Evolutionary conservation across 352 stramenopile species (phyloP), one percentile per base, ranked within the genome.

Genomic region (Phytopythium mirpurense): DNA sequence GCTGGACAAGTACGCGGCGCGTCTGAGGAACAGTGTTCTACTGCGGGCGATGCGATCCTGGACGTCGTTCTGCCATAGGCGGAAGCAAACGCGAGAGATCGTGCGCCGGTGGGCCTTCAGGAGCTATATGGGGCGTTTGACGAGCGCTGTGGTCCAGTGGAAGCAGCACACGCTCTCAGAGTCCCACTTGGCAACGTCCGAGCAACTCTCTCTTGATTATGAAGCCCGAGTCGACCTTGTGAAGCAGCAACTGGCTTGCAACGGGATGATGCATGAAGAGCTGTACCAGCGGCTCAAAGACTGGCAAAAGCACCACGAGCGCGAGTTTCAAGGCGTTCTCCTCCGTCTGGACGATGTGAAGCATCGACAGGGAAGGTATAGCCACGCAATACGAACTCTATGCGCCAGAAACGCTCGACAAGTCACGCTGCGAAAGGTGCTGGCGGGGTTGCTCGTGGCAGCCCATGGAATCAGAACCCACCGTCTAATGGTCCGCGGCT

Each of bases 51-150:
- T 77, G 26, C 41, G 18, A 6, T 57, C 49, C 31, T 81, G 71
- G 71, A 23, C 45, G 5, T 26, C 40, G 21, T 76, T 65, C 46
- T 42, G 59, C 1, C 21, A 45, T 1, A 51, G 42, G 15, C 55
- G 60, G 18, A 63, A 63, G 23, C 26, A 47, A 0, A 61, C 76
- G 21, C 48, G 63, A 16, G 59, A 68, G 19, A 46, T 83, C 7
- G 37, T 72, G 1, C 37, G 34, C 2, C 56, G 62, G 14, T 73
- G 68, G 58, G 24, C 67, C 0, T 14, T 7, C 40, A 44, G 56
- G 7, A 54, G 48, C 24, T 54, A 44, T 24, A 36, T 35, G 2
- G 26, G 32, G 9, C 32, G 16, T n/a, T 26, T 54, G 21, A 9
- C 26, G 18, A n/a, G 19, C 5, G 32, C 35, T 3, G 45, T 42